A percentile compares a stretch with the other conserved stretches of the same genome.
These are phyloP conservation scores for Camelina neglecta DNA, from an alignment of 345 rosid species.

Conservation along the genomic window DNA sequence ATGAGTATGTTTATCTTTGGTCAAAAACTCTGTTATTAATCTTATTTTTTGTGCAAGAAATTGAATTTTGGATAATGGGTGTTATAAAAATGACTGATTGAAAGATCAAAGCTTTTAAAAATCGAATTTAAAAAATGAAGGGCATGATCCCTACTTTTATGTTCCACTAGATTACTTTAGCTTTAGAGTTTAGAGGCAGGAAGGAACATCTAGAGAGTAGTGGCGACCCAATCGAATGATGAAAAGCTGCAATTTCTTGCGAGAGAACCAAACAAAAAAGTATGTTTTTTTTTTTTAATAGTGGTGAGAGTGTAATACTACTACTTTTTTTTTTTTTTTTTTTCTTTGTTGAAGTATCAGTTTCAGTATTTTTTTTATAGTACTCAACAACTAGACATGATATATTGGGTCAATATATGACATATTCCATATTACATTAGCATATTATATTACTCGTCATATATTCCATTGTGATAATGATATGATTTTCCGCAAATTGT, in stretches of 20 bases:
- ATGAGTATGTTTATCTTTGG: too few species aligned
- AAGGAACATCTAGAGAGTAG: background rate
- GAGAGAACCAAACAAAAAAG: background rate
- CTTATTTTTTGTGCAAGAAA: too few species aligned
- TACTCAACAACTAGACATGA: background rate
- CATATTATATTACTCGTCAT: too few species aligned
- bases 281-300: background rate
- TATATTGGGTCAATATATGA: constrained; percentile 16
- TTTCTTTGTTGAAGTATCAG: background rate
- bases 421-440: background rate
- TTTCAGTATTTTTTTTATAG: background rate
- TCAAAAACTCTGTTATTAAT: too few species aligned
- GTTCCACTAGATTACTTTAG: background rate
- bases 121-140: background rate
- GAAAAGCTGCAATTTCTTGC: constrained; percentile 30
- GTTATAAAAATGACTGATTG: background rate
- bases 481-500: too few species aligned
- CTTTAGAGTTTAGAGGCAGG: background rate
- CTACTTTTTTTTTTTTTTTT: background rate
- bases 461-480: too few species aligned
- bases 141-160: background rate
- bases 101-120: background rate
- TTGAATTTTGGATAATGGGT: background rate
- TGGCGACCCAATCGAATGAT: constrained; percentile 22
- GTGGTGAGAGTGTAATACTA: constrained; percentile 30